Base-by-base conservation (phyloP, 1,284 basidiomycete genomes). In the Ustilago loliicola region DNA sequence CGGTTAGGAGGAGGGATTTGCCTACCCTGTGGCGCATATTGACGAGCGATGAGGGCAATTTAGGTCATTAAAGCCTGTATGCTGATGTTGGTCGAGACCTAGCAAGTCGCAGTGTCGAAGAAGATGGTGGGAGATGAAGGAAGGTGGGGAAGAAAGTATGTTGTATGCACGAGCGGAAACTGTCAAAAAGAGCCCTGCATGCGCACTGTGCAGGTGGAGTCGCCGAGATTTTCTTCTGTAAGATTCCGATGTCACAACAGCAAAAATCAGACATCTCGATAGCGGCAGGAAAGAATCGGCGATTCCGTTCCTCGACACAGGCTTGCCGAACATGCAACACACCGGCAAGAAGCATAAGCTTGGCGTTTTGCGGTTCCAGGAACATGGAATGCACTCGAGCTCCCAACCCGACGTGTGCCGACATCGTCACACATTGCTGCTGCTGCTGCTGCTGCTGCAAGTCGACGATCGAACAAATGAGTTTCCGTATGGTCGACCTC, bases 21-120 rank as follows among this genome's bases (percentile, higher is more conserved):
- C 57, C 62, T 42, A 77, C n/a, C 29, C 25, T 61, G 52, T 65
- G 69, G 6, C 69, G 69, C 74, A 72, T 76, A 15, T n/a, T 42
- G 36, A 11, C 50, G 11, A 8, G 17, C 17, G 3, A 7, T 7
- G 19, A 7, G 15, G 6, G n/a, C 4, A 11, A 11, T 0, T 21
- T 15, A 29, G 23, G 25, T 9, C 13, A n/a, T 11, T 15, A n/a
- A 36, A 2, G 10, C 19, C n/a, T 36, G 1, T 54, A 32, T 51
- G 48, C 8, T 29, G 48, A 8, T 23, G 42, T 1, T 47, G 19
- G 19, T 47, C 1, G 19, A 17, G 9, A 47, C 19, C 8, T 8
- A 52, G 51, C n/a, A 45, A 45, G 40, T n/a, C n/a, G n/a, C n/a
- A n/a, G n/a, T n/a, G n/a, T n/a, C n/a, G 40, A 45, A 19, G 40